These are phyloP conservation scores for Penicillium polonicum DNA, from an alignment of 2,329 filamentous ascomycete species.

Conservation along the genomic window DNA sequence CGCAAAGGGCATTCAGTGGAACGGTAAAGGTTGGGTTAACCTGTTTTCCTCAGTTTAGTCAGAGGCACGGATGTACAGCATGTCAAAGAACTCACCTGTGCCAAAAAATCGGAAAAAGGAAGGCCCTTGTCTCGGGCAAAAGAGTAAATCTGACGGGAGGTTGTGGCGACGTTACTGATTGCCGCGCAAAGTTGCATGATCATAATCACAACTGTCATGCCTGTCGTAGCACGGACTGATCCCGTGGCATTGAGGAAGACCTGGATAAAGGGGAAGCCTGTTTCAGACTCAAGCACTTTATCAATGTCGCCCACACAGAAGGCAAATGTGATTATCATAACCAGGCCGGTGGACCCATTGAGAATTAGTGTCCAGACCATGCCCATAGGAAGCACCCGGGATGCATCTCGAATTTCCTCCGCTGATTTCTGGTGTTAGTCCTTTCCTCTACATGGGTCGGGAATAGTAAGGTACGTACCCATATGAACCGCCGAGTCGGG, in stretches of 20 bases:
- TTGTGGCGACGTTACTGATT: constrained; percentile 10
- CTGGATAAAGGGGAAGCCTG: neutral
- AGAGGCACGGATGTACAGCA: neutral
- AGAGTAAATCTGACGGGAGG: neutral
- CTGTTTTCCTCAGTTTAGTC: neutral
- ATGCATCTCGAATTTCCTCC: neutral
- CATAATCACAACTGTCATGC: neutral
- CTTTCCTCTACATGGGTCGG: neutral
- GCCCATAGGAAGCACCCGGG: neutral
- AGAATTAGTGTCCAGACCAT: neutral
- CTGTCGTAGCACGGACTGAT: neutral
- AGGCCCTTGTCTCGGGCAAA: neutral
- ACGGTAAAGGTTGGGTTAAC: neutral
- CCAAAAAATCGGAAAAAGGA: neutral
- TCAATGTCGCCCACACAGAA: neutral
- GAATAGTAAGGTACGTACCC: neutral
- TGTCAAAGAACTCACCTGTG: neutral
- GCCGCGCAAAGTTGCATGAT: neutral
- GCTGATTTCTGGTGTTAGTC: neutral
- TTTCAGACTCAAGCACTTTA: neutral
- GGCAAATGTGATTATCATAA: neutral
- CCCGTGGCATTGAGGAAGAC: neutral
- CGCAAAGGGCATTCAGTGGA: constrained; percentile 23
- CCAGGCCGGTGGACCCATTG: neutral
- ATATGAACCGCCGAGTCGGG: neutral